A percentile compares a stretch with the other conserved stretches of the same genome.
These are phyloP conservation scores for Acanthamoeba triangularis DNA, from an alignment of 208 protist genomes.

Conservation along the genomic window DNA sequence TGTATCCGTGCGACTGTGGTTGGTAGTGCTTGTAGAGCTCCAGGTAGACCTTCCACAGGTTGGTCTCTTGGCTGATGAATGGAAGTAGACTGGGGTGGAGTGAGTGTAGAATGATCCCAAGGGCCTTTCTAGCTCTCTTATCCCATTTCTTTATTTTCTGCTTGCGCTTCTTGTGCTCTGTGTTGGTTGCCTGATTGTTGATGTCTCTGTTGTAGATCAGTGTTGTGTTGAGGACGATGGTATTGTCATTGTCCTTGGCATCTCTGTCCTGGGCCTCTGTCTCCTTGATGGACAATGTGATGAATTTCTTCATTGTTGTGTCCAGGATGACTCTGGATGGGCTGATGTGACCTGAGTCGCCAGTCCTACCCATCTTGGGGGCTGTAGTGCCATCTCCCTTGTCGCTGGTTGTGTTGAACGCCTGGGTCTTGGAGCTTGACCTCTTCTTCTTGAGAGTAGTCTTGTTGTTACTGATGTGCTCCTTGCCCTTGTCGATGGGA, in stretches of 20 bases:
- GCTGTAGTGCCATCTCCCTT: too few species aligned
- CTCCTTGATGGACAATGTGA: background rate
- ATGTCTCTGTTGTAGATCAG: background rate
- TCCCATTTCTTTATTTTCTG: conserved; percentile 63
- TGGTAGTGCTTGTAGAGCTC: background rate
- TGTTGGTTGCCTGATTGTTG: background rate
- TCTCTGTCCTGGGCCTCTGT: background rate
- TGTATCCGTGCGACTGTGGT: background rate
- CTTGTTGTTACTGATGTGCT: background rate
- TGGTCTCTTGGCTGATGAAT: background rate
- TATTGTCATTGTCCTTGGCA: too few species aligned
- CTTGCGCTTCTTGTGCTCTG: background rate
- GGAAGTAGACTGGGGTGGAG: background rate
- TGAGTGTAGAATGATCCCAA: conserved; percentile 17
- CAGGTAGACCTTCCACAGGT: conserved; percentile 6
- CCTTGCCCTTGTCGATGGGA: background rate
- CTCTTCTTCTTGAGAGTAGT: background rate
- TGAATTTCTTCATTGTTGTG: too few species aligned
- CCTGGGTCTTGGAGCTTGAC: background rate
- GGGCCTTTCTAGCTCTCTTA: background rate
- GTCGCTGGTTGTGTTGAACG: too few species aligned
- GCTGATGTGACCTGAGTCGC: too few species aligned
- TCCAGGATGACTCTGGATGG: too few species aligned
- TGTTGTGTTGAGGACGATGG: background rate
- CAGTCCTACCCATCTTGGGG: too few species aligned